A percentile compares a stretch with the other conserved stretches of the same genome.
Evolutionary conservation across 257 asterid species (phyloP).

Genomic region (Schizonepeta tenuifolia): DNA sequence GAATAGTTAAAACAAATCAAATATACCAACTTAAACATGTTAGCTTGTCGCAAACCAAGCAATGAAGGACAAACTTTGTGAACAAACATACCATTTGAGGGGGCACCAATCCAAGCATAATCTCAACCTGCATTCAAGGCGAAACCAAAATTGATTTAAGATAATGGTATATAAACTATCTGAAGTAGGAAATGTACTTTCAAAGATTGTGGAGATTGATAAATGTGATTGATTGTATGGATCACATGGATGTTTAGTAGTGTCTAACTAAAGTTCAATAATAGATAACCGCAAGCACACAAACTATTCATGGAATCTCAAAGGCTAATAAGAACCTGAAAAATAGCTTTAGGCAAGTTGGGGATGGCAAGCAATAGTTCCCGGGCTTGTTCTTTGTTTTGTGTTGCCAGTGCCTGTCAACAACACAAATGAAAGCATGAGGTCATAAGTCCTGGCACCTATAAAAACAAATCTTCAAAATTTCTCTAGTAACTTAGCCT

Average conservation of each 20-base stretch:
- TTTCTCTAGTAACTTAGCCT: neutral
- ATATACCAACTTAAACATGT: slow-evolving; percentile 22
- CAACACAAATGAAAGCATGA: slow-evolving; percentile 29
- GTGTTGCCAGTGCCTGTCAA: slow-evolving; percentile 79
- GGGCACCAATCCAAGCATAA: slow-evolving; percentile 85
- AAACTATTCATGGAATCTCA: slow-evolving; percentile 11
- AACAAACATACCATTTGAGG: slow-evolving; percentile 76
- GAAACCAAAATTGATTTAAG: slow-evolving; percentile 17
- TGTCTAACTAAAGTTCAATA: slow-evolving; percentile 4
- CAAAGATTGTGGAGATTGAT: slow-evolving; percentile 1
- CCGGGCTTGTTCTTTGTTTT: slow-evolving; percentile 80
- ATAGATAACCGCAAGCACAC: slow-evolving; percentile 22
- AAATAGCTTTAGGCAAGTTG: slow-evolving; percentile 75
- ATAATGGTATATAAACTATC: neutral
- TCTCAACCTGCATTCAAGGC: slow-evolving; percentile 62
- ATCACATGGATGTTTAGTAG: slow-evolving; percentile 20
- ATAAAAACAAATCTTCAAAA: neutral
- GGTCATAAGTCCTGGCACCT: slow-evolving; percentile 23
- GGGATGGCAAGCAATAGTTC: slow-evolving; percentile 71
- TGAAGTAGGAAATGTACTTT: neutral
- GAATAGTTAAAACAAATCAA: slow-evolving; percentile 44
- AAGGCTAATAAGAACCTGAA: slow-evolving; percentile 63
- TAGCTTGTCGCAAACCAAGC: slow-evolving; percentile 19
- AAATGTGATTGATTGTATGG: slow-evolving; percentile 21
- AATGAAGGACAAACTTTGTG: slow-evolving; percentile 22